Evolutionary conservation across 23 red algal genomes (phyloP), one percentile per base, ranked within the genome.

Genomic region (Agarophyton chilense): DNA sequence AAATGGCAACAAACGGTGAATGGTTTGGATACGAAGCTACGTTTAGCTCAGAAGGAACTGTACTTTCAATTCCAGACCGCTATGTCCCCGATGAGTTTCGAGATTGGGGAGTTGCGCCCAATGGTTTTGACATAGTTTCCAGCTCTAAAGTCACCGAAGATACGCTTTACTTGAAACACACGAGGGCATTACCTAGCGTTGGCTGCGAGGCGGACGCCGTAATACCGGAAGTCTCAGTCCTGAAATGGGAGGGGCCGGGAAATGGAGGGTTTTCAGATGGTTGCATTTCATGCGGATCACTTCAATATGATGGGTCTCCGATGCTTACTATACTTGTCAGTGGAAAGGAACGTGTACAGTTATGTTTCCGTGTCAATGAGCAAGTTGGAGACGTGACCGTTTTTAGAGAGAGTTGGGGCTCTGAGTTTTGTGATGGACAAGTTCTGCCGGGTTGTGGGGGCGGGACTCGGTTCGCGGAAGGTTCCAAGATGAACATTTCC

Each of bases 141-240:
- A 85, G 79, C 42, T 78, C 78, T 50, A 39, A n/a, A 1, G 58
- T 88, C 14, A 54, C 24, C 29, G 73, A 82, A 36, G 72, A 75
- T 21, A 14, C 41, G 1, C 45, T 94, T n/a, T 62, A 61, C 35
- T 25, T 86, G 19, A 79, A 80, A 44, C 92, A 58, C 35, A 94
- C 82, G 16, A 83, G 92, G 10, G 92, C 92, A 4, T 34, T 94
- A 44, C 92, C 92, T 12, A 73, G 62, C 44, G 92, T 94, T 2
- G 92, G 92, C 8, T 94, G 92, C 43, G 92, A 94, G 41, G 82
- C 79, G 14, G 92, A 94, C 66, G 92, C 92, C 7, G 84, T 94
- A 31, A 83, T 83, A 7, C 72, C 83, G 26, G 92, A 94, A 18
- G 78, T 72, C n/a, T 35, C 62, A 14, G 36, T 56, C 13, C 4